A percentile compares a stretch with the other conserved stretches of the same genome.
phyloP scores from a whole-genome alignment of 495 filamentous ascomycete genomes.

The Talaromyces stipitatus region DNA sequence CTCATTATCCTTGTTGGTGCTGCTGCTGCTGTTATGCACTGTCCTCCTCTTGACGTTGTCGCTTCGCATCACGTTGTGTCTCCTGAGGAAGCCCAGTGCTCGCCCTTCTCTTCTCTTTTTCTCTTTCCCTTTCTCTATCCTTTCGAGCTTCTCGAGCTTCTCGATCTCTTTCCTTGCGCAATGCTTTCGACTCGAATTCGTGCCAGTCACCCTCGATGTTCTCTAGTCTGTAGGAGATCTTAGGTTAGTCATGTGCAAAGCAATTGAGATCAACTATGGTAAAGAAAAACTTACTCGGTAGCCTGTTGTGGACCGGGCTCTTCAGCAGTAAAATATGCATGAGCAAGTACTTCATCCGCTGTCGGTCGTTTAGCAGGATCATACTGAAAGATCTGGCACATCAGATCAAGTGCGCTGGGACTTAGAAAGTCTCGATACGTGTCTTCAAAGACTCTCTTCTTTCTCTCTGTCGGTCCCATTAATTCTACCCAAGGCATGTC shows the following conservation, averaged over 20 bases:
- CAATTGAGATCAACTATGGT: not conserved
- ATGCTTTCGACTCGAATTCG: conserved; percentile 95
- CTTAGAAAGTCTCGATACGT: conserved; percentile 69
- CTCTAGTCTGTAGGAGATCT: conserved; percentile 57
- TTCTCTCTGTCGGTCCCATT: conserved; percentile 65
- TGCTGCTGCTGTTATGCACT: not conserved
- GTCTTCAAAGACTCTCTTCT: conserved; percentile 72
- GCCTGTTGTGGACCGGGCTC: conserved; percentile 73
- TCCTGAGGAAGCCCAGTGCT: conserved; percentile 18
- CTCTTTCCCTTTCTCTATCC: conserved; percentile 46
- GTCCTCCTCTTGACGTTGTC: conserved; percentile 16
- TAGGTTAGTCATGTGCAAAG: not conserved
- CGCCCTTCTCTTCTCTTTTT: conserved; percentile 45
- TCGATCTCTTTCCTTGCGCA: conserved; percentile 82
- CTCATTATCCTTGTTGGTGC: not conserved
- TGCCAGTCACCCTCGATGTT: conserved; percentile 95
- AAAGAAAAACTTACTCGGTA: conserved; percentile 59
- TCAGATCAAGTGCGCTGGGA: conserved; percentile 73
- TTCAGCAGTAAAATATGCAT: conserved; percentile 83
- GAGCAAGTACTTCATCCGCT: conserved; percentile 77
- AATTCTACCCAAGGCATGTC: conserved; percentile 97
- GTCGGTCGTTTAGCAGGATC: conserved; percentile 81
- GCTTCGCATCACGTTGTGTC: conserved; percentile 34
- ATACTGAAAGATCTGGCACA: conserved; percentile 74
- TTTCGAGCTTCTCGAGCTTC: conserved; percentile 50